These are phyloP conservation scores for Fusarium sp. DNA, from an alignment of 2,329 filamentous ascomycete species.

Conservation along the genomic window DNA sequence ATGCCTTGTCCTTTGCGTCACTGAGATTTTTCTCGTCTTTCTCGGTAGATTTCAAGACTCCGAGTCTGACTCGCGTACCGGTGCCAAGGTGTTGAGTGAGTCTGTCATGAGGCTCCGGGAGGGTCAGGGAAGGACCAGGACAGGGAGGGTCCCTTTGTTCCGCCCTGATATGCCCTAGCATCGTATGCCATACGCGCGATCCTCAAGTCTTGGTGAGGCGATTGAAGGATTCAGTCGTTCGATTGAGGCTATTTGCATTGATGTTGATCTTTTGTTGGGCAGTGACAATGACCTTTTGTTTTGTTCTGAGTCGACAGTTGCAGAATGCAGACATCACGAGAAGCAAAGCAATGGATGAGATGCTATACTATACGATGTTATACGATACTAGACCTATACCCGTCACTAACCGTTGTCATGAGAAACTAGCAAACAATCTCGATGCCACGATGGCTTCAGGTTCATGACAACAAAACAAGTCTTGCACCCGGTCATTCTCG, in stretches of 20 bases:
- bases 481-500: not conserved
- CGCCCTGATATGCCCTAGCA: not conserved
- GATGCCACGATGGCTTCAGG: not conserved
- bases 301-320: not conserved
- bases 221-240: slow-evolving; percentile 18
- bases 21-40: not conserved
- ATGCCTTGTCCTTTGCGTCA: slow-evolving; percentile 25
- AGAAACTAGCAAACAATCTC: not conserved
- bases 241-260: not conserved
- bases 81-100: not conserved
- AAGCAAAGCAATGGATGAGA: not conserved
- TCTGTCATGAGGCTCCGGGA: slow-evolving; percentile 17
- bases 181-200: slow-evolving; percentile 2
- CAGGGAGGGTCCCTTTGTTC: not conserved
- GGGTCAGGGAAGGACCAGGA: not conserved
- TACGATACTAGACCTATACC: not conserved
- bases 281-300: not conserved
- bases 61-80: slow-evolving; percentile 15
- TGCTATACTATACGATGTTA: not conserved
- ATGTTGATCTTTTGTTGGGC: not conserved
- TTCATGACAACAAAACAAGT: not conserved
- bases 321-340: not conserved
- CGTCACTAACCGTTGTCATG: not conserved
- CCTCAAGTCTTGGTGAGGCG: slow-evolving; percentile 3
- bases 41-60: slow-evolving; percentile 7